A percentile compares a stretch with the other conserved stretches of the same genome.
phyloP scores from a whole-genome alignment of 768 basidiomycete species.

The Udeniomyces megalosporus region DNA sequence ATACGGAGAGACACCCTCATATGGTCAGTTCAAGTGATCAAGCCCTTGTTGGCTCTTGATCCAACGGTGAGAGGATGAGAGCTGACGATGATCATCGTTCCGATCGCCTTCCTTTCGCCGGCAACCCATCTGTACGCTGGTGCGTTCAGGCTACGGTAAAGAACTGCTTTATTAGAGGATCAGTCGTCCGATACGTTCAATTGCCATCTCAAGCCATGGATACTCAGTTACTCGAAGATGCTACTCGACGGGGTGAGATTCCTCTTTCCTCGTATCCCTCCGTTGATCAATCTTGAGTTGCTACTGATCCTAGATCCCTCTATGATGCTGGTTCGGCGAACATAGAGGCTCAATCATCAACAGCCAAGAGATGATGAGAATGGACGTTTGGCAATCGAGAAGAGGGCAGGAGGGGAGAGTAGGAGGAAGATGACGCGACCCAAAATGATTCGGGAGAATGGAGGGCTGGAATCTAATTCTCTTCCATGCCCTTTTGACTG shows the following conservation, averaged over 20 bases:
- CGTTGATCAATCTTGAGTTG: neutral
- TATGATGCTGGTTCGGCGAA: neutral
- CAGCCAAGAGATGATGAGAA: too few relatives aligned
- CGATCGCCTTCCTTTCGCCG: neutral
- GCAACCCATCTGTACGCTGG: neutral
- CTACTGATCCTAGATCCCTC: neutral
- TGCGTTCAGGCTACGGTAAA: slow-evolving; percentile 97
- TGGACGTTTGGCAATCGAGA: too few relatives aligned
- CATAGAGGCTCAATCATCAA: neutral
- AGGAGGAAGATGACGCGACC: too few relatives aligned
- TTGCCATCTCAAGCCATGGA: slow-evolving; percentile 84
- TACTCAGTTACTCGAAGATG: slow-evolving; percentile 87
- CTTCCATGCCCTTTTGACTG: too few relatives aligned
- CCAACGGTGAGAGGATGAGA: neutral
- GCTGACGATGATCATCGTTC: neutral
- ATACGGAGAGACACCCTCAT: slow-evolving; percentile 87
- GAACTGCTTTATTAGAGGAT: slow-evolving; percentile 97
- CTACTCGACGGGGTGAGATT: slow-evolving; percentile 68
- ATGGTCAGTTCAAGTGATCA: slow-evolving; percentile 49
- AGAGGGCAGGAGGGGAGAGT: too few relatives aligned
- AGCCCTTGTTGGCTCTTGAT: too few relatives aligned
- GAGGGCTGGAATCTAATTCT: too few relatives aligned
- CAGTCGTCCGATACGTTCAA: slow-evolving; percentile 94
- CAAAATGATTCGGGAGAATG: too few relatives aligned
- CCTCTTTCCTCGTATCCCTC: neutral